phyloP scores from a whole-genome alignment of 768 basidiomycete species.

The Calvatia gigantea region DNA sequence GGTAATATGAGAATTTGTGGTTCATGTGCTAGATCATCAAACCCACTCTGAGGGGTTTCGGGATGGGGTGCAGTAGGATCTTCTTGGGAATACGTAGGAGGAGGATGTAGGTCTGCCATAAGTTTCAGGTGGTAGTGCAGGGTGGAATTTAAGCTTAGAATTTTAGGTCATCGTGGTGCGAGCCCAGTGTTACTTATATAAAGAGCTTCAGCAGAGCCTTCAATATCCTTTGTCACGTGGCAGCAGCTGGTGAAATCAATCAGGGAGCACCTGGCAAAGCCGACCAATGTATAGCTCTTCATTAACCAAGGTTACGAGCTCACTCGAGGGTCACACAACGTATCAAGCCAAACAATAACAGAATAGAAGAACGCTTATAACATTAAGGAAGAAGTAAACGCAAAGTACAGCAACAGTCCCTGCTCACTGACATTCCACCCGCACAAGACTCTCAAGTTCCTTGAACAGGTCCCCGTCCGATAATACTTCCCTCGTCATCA shows the following conservation, averaged over 20 bases:
- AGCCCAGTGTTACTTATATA: slow-evolving; percentile 4
- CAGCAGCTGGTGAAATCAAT: not conserved
- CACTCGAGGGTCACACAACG: too few species aligned
- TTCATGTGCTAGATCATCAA: slow-evolving; percentile 21
- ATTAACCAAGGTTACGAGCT: not conserved
- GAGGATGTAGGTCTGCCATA: slow-evolving; percentile 47
- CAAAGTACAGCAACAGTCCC: not conserved
- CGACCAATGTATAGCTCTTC: slow-evolving; percentile 4
- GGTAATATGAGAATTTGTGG: slow-evolving; percentile 79
- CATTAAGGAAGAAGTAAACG: slow-evolving; percentile 8
- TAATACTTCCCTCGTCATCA: slow-evolving; percentile 63
- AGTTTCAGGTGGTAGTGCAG: slow-evolving; percentile 1
- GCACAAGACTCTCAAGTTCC: slow-evolving; percentile 75
- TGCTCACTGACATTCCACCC: slow-evolving; percentile 59
- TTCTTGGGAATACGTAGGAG: slow-evolving; percentile 60
- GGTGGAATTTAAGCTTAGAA: slow-evolving; percentile 17
- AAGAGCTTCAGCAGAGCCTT: not conserved
- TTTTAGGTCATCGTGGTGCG: slow-evolving; percentile 5
- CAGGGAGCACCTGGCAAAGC: slow-evolving; percentile 1
- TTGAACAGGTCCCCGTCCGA: slow-evolving; percentile 67
- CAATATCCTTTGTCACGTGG: slow-evolving; percentile 9
- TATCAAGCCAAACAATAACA: not conserved
- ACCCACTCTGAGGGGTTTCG: slow-evolving; percentile 14
- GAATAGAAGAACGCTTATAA: not conserved
- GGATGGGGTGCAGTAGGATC: slow-evolving; percentile 25